Evolutionary conservation across 2,329 filamentous ascomycete species (phyloP).

Genomic region (Colletotrichum sidae): DNA sequence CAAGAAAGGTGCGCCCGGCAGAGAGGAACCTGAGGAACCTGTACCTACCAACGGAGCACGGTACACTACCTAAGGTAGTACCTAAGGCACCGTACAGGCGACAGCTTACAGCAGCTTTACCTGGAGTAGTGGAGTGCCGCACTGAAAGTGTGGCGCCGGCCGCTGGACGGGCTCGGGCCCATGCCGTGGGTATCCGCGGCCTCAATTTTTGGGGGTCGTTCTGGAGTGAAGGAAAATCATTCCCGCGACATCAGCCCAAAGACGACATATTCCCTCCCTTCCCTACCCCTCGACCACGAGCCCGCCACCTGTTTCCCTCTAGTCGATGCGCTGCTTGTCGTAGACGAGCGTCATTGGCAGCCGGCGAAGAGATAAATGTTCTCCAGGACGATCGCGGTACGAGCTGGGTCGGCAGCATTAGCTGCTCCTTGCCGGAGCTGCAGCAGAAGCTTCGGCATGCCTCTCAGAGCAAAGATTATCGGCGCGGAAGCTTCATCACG

Average conservation of each 20-base stretch:
- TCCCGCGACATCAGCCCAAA: conserved; percentile 40
- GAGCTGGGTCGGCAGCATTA: conserved; percentile 65
- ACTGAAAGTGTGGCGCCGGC: conserved; percentile 3
- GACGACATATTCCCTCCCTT: not conserved
- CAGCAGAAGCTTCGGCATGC: conserved; percentile 70
- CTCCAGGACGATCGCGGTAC: conserved; percentile 62
- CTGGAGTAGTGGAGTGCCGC: not conserved
- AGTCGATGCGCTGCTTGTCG: conserved; percentile 48
- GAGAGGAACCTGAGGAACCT: not conserved
- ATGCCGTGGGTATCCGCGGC: conserved; percentile 41
- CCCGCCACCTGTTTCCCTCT: not conserved
- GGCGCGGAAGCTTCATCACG: conserved; percentile 47
- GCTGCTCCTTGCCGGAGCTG: conserved; percentile 56
- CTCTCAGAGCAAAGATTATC: conserved; percentile 80
- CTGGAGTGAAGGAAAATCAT: conserved; percentile 47
- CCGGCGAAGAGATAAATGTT: conserved; percentile 62
- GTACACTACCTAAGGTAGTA: not conserved
- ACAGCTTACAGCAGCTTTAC: too few relatives aligned
- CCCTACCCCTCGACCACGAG: conserved; percentile 27
- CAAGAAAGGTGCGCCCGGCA: not conserved
- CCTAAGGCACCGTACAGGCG: not conserved
- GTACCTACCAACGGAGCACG: not conserved
- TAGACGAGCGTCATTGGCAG: conserved; percentile 50
- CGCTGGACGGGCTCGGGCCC: not conserved
- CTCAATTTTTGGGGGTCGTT: conserved; percentile 42